These are phyloP conservation scores for Cystoderma amianthinum DNA, from an alignment of 768 basidiomycete species.

Conservation along the genomic window DNA sequence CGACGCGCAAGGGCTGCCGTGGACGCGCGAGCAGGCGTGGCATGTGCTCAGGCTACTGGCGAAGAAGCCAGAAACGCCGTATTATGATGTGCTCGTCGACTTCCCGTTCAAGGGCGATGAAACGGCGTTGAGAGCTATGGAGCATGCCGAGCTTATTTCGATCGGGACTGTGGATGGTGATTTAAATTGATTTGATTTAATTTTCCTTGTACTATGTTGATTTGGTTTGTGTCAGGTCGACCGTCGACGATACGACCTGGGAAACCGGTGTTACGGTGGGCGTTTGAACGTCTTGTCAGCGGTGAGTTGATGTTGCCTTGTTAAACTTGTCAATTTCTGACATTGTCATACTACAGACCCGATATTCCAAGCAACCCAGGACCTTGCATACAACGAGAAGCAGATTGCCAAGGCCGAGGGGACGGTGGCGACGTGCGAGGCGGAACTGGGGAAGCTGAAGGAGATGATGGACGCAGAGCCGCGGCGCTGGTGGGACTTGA, in stretches of 20 bases:
- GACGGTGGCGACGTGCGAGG: conserved; percentile 66
- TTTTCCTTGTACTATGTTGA: neutral
- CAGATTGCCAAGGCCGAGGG: conserved; percentile 50
- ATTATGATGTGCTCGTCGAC: conserved; percentile 74
- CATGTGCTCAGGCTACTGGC: conserved; percentile 69
- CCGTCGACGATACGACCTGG: conserved; percentile 84
- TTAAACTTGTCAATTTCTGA: conserved; percentile 1
- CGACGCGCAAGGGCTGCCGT: conserved; percentile 75
- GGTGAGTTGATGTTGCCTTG: conserved; percentile 35
- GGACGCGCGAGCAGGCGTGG: conserved; percentile 90
- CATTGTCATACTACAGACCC: conserved; percentile 39
- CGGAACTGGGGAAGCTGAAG: conserved; percentile 63
- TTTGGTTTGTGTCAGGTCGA: conserved; percentile 43
- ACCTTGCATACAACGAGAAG: conserved; percentile 74
- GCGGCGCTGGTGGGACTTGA: conserved; percentile 23
- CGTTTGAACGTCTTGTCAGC: conserved; percentile 74
- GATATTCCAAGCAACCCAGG: conserved; percentile 75
- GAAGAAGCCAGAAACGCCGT: conserved; percentile 62
- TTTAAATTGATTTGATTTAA: neutral
- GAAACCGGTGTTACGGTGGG: conserved; percentile 82
- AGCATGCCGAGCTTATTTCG: conserved; percentile 81
- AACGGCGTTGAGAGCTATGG: conserved; percentile 71
- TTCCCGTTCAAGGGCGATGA: conserved; percentile 94
- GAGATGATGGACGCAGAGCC: conserved; percentile 51
- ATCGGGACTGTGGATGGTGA: conserved; percentile 72